phyloP scores from a whole-genome alignment of 164 flowering plant genomes.

The Cinnamomum micranthum region DNA sequence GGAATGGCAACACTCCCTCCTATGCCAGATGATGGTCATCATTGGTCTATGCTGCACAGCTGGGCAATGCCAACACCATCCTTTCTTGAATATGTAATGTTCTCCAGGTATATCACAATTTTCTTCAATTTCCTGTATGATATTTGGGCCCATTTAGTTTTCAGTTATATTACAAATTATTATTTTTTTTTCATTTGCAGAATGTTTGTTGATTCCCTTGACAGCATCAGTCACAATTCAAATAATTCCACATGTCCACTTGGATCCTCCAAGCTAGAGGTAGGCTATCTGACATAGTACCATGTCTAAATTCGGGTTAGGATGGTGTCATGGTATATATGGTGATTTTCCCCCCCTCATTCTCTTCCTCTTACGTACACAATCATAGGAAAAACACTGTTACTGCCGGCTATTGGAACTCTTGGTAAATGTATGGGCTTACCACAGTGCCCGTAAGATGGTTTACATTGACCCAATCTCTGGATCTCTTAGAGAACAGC shows the following conservation, averaged over 20 bases:
- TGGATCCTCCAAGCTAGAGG: slow-evolving; percentile 72
- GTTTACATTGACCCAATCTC: slow-evolving; percentile 77
- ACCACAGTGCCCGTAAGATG: slow-evolving; percentile 86
- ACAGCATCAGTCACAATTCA: slow-evolving; percentile 48
- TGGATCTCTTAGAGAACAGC: slow-evolving; percentile 78
- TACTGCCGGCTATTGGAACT: slow-evolving; percentile 86
- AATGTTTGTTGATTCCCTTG: slow-evolving; percentile 88
- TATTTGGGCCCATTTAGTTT: neutral
- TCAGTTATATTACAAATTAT: neutral
- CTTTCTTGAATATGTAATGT: slow-evolving; percentile 87
- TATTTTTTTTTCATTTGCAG: slow-evolving; percentile 31
- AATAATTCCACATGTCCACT: slow-evolving; percentile 45
- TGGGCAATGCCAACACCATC: slow-evolving; percentile 99
- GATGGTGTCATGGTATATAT: neutral
- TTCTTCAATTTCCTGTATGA: neutral
- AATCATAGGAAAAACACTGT: slow-evolving; percentile 68
- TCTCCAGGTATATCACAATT: slow-evolving; percentile 54
- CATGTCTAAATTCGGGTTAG: neutral
- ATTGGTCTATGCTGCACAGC: slow-evolving; percentile 89
- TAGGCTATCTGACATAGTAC: slow-evolving; percentile 18
- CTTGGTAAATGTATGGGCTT: slow-evolving; percentile 95
- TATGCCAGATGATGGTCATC: slow-evolving; percentile 91
- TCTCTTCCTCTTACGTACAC: neutral
- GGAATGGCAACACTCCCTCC: slow-evolving; percentile 82
- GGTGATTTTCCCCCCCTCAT: neutral